Evolutionary conservation across 2,329 filamentous ascomycete genomes (phyloP).

Genomic region (Ramularia endophylla): DNA sequence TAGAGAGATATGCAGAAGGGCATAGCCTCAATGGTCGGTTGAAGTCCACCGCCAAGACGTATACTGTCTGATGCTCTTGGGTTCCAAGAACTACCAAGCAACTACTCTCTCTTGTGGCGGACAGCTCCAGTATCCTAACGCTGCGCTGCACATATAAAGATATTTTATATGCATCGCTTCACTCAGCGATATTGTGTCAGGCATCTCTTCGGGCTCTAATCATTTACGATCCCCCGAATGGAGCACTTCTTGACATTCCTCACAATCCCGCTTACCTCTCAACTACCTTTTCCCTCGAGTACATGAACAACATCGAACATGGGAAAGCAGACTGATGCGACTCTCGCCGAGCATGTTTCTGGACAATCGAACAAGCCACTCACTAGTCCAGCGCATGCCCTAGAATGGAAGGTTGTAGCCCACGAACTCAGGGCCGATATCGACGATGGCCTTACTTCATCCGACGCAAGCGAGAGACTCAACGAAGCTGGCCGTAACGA

Average conservation of each 20-base stretch:
- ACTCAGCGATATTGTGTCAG: neutral
- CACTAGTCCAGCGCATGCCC: conserved; percentile 56
- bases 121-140: too few species aligned
- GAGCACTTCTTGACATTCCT: neutral
- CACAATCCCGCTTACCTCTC: neutral
- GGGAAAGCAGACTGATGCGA: neutral
- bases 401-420: conserved; percentile 47
- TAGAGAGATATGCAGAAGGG: too few species aligned
- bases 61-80: neutral
- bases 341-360: neutral
- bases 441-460: conserved; percentile 60
- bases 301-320: conserved; percentile 1
- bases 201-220: neutral
- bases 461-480: conserved; percentile 55
- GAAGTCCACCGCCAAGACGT: too few species aligned
- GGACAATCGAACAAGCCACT: conserved; percentile 43
- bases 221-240: neutral
- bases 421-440: conserved; percentile 56
- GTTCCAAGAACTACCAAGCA: neutral
- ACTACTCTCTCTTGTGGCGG: too few species aligned
- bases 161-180: neutral
- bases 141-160: too few species aligned
- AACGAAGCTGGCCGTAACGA: conserved; percentile 61
- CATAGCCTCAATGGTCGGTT: too few species aligned
- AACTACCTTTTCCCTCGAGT: neutral